Conservation (phyloP, 768 basidiomycete species). For the Leccinum incarnatum region DNA sequence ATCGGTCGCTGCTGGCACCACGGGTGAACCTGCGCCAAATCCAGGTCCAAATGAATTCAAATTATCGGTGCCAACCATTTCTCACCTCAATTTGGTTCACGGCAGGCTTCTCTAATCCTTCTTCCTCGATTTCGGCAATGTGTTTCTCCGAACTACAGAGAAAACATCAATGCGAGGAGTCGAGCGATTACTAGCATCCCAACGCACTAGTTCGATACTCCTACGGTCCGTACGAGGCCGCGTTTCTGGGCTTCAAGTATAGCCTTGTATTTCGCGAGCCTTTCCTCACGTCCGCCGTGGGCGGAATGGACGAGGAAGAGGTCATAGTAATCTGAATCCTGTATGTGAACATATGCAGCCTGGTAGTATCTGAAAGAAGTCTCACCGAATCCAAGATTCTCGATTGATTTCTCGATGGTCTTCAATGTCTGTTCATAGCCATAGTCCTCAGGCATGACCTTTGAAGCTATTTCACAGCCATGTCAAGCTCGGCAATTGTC, state of each 20-base stretch:
- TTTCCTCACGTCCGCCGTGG: constrained; percentile 34
- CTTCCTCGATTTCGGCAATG: constrained; percentile 24
- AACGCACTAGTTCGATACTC: constrained; percentile 49
- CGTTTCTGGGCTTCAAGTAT: constrained; percentile 33
- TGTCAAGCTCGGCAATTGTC: neutral
- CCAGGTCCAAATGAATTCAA: neutral
- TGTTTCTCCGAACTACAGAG: constrained; percentile 25
- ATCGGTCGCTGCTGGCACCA: constrained; percentile 78
- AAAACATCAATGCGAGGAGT: neutral
- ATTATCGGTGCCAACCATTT: neutral
- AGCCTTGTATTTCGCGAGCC: constrained; percentile 41
- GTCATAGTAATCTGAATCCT: constrained; percentile 40
- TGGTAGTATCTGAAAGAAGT: neutral
- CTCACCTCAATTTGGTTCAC: constrained; percentile 31
- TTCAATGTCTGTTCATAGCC: constrained; percentile 18
- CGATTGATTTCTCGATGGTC: constrained; percentile 23
- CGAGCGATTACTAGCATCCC: neutral
- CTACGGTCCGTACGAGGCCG: constrained; percentile 39
- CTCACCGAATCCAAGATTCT: constrained; percentile 20
- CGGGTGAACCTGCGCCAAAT: constrained; percentile 57
- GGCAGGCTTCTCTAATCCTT: constrained; percentile 25
- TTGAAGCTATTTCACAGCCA: constrained; percentile 20
- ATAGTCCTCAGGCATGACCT: constrained; percentile 2
- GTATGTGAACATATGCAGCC: neutral
- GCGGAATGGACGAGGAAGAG: constrained; percentile 49